Evolutionary conservation across 495 filamentous ascomycete genomes (phyloP).

Genomic region (Cryomyces minteri): DNA sequence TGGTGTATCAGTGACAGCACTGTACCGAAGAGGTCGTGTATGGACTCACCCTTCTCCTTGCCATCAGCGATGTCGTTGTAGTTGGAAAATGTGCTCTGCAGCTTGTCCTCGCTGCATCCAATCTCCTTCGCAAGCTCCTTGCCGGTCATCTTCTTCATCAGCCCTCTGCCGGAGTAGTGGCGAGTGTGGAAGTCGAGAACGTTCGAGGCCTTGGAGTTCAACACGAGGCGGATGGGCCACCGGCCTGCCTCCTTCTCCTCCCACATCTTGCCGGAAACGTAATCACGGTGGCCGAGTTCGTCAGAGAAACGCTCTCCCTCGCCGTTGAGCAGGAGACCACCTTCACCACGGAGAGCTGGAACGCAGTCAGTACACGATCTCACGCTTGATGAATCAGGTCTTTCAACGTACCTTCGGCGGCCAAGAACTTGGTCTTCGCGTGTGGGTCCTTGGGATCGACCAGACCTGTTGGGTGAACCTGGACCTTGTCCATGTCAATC

Average conservation of each 20-base stretch:
- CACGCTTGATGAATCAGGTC: neutral
- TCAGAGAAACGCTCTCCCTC: slow-evolving; percentile 95
- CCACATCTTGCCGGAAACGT: slow-evolving; percentile 98
- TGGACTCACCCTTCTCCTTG: slow-evolving; percentile 48
- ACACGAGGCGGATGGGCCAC: slow-evolving; percentile 91
- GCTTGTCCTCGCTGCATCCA: slow-evolving; percentile 68
- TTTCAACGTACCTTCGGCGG: slow-evolving; percentile 48
- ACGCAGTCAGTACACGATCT: slow-evolving; percentile 9
- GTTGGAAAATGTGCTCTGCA: slow-evolving; percentile 77
- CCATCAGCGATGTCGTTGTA: slow-evolving; percentile 94
- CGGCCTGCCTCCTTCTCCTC: slow-evolving; percentile 94
- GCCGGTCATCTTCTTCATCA: slow-evolving; percentile 99
- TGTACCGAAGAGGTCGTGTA: slow-evolving; percentile 34
- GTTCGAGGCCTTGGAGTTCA: slow-evolving; percentile 98
- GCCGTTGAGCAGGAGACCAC: slow-evolving; percentile 86
- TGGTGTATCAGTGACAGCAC: slow-evolving; percentile 88
- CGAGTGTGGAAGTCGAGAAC: slow-evolving; percentile 98
- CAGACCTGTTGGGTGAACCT: slow-evolving; percentile 82
- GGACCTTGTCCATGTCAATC: slow-evolving; percentile 99
- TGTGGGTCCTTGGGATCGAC: slow-evolving; percentile 82
- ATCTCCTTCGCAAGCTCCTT: slow-evolving; percentile 90
- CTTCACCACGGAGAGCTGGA: slow-evolving; percentile 85
- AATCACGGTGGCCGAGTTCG: slow-evolving; percentile 96
- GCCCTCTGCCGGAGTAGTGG: slow-evolving; percentile 92
- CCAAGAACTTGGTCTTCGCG: slow-evolving; percentile 98